A percentile compares a stretch with the other conserved stretches of the same genome.
phyloP scores from a whole-genome alignment of 2,329 filamentous ascomycete genomes.

The Ophiostoma pallidulum region DNA sequence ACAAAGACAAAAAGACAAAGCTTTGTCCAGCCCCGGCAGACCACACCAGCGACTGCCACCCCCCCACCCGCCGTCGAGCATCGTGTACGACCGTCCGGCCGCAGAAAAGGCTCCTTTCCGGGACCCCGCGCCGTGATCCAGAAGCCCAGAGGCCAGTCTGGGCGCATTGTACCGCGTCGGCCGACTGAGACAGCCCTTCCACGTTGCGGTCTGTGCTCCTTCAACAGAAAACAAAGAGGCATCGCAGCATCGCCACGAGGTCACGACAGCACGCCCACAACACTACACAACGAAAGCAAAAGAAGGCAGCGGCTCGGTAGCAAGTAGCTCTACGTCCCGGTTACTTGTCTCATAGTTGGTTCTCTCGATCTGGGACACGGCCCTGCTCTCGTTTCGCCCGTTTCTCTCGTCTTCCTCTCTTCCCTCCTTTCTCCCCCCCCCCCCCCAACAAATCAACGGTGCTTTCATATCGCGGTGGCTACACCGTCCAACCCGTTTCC shows the following conservation, averaged over 20 bases:
- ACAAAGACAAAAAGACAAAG: not conserved
- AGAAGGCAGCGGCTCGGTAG: not conserved
- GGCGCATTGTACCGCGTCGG: too few relatives aligned
- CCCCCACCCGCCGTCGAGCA: conserved; percentile 3
- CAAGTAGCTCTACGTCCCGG: too few relatives aligned
- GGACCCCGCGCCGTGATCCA: not conserved
- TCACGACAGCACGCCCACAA: not conserved
- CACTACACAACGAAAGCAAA: not conserved
- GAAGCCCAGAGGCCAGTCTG: too few relatives aligned
- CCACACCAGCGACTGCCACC: not conserved
- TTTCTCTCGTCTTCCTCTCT: not conserved
- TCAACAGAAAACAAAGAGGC: not conserved
- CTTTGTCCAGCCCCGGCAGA: not conserved
- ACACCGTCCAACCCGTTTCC: conserved; percentile 1
- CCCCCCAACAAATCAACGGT: conserved; percentile 9
- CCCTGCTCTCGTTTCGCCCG: not conserved
- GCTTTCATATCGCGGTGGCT: conserved; percentile 5
- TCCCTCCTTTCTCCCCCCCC: not conserved
- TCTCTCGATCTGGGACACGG: too few relatives aligned
- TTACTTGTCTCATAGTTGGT: too few relatives aligned
- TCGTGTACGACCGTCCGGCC: conserved; percentile 6
- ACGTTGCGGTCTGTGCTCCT: not conserved
- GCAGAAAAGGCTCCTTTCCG: conserved; percentile 1
- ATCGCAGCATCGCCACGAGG: conserved; percentile 5
- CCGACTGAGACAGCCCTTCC: not conserved